Percentiles rank a stretch among this genome's conserved stretches.
Evolutionary conservation across 208 protist genomes (phyloP).

Genomic region (Entamoeba moshkovskii): DNA sequence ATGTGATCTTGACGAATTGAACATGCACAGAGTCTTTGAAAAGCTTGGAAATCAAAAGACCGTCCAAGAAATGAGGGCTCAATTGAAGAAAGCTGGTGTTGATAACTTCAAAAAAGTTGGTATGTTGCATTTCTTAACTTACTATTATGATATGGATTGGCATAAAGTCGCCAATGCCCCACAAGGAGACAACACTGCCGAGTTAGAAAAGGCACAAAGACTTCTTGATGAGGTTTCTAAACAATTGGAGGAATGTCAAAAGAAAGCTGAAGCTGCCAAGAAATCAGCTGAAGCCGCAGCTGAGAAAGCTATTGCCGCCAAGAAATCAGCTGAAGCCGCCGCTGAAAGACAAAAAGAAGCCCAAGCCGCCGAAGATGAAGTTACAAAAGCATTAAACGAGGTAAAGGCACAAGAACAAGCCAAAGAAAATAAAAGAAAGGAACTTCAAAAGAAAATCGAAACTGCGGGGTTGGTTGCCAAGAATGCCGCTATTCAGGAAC

Average conservation of each 20-base stretch:
- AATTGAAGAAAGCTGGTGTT: not conserved
- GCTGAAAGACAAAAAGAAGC: not conserved
- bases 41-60: not conserved
- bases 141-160: not conserved
- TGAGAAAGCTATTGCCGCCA: not conserved
- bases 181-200: not conserved
- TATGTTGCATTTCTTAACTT: not conserved
- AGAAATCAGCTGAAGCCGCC: not conserved
- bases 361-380: not conserved
- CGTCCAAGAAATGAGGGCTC: not conserved
- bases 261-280: not conserved
- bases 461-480: constrained; percentile 24
- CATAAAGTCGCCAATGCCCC: not conserved
- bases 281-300: not conserved
- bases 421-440: constrained; percentile 13
- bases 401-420: constrained; percentile 24
- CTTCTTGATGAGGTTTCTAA: not conserved
- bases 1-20: constrained; percentile 3
- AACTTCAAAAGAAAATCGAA: constrained; percentile 29
- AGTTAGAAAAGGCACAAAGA: not conserved
- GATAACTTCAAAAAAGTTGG: not conserved
- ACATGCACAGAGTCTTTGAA: not conserved
- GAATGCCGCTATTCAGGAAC: constrained; percentile 27
- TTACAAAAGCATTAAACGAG: constrained; percentile 16
- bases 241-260: not conserved